Conservation (phyloP, 2,329 filamentous ascomycete species). For the Fusarium sp. region DNA sequence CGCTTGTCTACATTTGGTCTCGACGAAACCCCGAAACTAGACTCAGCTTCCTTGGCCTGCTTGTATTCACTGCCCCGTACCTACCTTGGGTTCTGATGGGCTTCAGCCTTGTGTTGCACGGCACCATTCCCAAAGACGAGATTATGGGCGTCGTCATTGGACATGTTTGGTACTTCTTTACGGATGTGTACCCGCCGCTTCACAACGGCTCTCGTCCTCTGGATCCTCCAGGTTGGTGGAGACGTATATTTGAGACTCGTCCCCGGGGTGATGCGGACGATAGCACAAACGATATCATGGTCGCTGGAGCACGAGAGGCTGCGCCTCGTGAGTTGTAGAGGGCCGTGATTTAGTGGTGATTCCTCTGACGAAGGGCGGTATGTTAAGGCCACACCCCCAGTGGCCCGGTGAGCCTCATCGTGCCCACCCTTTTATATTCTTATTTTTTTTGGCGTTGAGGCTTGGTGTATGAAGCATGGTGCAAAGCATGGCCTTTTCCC, state of each 20-base stretch:
- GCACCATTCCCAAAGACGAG: constrained; percentile 91
- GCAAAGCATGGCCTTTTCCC: constrained; percentile 7
- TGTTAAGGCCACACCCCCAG: neutral
- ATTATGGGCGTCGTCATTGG: constrained; percentile 94
- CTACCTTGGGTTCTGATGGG: constrained; percentile 95
- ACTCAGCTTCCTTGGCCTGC: constrained; percentile 85
- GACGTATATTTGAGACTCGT: constrained; percentile 78
- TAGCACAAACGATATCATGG: constrained; percentile 69
- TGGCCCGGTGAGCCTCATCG: neutral
- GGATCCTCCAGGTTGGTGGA: constrained; percentile 91
- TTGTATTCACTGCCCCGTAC: constrained; percentile 94
- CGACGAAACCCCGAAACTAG: constrained; percentile 91
- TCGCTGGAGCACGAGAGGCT: constrained; percentile 57
- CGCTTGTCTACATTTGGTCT: constrained; percentile 97
- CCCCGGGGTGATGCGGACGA: constrained; percentile 59
- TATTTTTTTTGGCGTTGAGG: constrained; percentile 21
- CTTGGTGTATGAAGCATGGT: constrained; percentile 25
- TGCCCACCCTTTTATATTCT: constrained; percentile 3
- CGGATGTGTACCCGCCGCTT: constrained; percentile 92
- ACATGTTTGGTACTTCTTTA: constrained; percentile 98
- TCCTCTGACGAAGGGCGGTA: neutral
- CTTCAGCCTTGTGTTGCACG: constrained; percentile 91
- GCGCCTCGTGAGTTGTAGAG: constrained; percentile 38
- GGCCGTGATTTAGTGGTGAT: neutral
- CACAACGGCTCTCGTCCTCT: constrained; percentile 86